Evolutionary conservation across 176 grass and related monocot genomes (phyloP), one percentile per base, ranked within the genome.

Genomic region (Poa pratensis): DNA sequence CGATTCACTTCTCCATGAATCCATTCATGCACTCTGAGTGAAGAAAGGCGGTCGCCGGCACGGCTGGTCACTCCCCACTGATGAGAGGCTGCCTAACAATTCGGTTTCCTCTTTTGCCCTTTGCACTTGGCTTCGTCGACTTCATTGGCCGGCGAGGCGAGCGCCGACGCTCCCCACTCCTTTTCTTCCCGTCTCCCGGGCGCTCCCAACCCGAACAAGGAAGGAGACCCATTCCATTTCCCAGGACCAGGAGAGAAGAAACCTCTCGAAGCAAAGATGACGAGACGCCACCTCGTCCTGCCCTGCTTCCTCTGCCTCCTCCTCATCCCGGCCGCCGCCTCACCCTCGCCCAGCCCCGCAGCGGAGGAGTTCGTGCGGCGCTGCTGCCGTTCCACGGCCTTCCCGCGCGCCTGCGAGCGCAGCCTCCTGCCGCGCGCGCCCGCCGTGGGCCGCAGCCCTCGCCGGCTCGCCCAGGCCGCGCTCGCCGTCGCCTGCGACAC

Each of bases 401-500:
- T 92, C 87, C 96, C 96, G 46, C 46, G 46, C 46, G 46, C 46
- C 46, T 49, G 46, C 46, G 46, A 49, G 46, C 46, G 46, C 13
- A 49, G 13, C 46, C 46, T 49, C 46, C 0, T 49, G 46, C 46
- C 46, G 46, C 46, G 46, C 0, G 46, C 46, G 46, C 13, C 46
- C 46, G 46, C 46, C 46, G 46, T 49, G 46, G 46, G 46, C 46
- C 46, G 46, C 46, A 49, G 46, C 46, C 46, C 46, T 12, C 46
- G 46, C 46, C 46, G 46, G 46, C 46, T 49, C 37, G 96, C 91
- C 62, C 82, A 72, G 1, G 90, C 89, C 13, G 96, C 96, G n/a
- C 93, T 98, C 26, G 18, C 46, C 2, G 85, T 89, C 0, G 89
- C 89, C 82, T 80, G 86, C 32, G 93, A 92, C 86, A 57, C 83